Evolutionary conservation across 2,329 filamentous ascomycete genomes (phyloP), one percentile per base, ranked within the genome.

Genomic region (Dothideomycetidae sp.): DNA sequence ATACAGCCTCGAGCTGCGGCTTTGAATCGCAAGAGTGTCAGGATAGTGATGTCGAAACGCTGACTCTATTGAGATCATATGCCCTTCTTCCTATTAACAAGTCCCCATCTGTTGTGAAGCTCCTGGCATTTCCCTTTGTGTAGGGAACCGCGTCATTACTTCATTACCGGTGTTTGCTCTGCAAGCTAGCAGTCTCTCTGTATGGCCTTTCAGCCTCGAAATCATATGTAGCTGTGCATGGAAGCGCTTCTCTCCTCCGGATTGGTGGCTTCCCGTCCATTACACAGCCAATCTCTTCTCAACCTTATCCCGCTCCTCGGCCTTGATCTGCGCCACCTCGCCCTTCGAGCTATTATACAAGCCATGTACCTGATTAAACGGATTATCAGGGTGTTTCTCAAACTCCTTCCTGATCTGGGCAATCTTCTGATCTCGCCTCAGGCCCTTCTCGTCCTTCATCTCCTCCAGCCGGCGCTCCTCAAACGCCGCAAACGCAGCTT

Each of bases 311-410:
- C 68, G 77, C 64, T 93, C 82, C 39, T 68, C 58, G 29, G 74
- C 64, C 53, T 66, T 72, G 41, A 86, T 61, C 33, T 72, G 67
- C 33, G 67, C 67, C 31, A 93, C 51, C 51, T 98, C 88, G 3
- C 84, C 82, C 59, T 73, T 79, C 14, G 70, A 72, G 37, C 82
- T 73, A 59, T 98, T 82, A 61, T 84, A 92, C 3, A 67, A 59
- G 36, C 66, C 73, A 30, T 41, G 42, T 11, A 78, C 76, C 63
- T 93, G 83, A 62, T 93, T 93, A 63, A 93, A 90, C 10, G 90
- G 90, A 58, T 98, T 98, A 50, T 96, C 88, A 1, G 82, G 78
- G 52, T 81, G 81, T 67, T 84, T 92, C 60, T 93, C 81, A 58
- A 96, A 98, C 63, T 96, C 90, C 67, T 93, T 92, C 44, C 73